These are phyloP conservation scores for Metschnikowia corniflorae DNA, from an alignment of 805 yeast genomes.

Conservation along the genomic window DNA sequence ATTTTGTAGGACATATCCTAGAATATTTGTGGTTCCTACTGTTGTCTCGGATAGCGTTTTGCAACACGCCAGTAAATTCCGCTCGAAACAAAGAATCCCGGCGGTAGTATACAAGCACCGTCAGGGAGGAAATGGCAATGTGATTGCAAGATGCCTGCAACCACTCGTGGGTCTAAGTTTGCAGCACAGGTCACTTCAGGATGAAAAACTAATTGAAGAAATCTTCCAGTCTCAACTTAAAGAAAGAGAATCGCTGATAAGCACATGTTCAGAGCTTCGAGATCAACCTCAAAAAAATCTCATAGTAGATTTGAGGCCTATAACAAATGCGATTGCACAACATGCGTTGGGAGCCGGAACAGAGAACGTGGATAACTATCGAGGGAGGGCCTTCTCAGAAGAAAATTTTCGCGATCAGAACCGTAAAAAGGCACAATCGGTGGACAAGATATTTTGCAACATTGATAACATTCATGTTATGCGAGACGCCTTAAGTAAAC, in stretches of 20 bases:
- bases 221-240: constrained; percentile 59
- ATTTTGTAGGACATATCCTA: constrained; percentile 76
- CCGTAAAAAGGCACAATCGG: constrained; percentile 25
- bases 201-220: constrained; percentile 76
- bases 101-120: constrained; percentile 72
- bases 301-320: constrained; percentile 87
- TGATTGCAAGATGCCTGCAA: constrained; percentile 87
- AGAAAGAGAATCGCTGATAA: constrained; percentile 21
- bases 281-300: constrained; percentile 49
- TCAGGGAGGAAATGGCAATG: constrained; percentile 53
- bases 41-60: constrained; percentile 77
- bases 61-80: constrained; percentile 75
- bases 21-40: constrained; percentile 63
- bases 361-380: constrained; percentile 85
- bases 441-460: constrained; percentile 75
- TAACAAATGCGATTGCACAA: constrained; percentile 94
- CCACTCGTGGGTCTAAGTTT: constrained; percentile 84
- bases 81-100: constrained; percentile 86
- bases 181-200: constrained; percentile 85
- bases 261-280: constrained; percentile 22
- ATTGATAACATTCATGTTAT: constrained; percentile 95
- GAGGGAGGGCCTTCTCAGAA: constrained; percentile 26
- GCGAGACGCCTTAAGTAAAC: constrained; percentile 72
- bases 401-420: constrained; percentile 7
- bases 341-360: constrained; percentile 98